Base-by-base conservation (phyloP, 306 rosid species). In the Ziziphus jujuba region DNA sequence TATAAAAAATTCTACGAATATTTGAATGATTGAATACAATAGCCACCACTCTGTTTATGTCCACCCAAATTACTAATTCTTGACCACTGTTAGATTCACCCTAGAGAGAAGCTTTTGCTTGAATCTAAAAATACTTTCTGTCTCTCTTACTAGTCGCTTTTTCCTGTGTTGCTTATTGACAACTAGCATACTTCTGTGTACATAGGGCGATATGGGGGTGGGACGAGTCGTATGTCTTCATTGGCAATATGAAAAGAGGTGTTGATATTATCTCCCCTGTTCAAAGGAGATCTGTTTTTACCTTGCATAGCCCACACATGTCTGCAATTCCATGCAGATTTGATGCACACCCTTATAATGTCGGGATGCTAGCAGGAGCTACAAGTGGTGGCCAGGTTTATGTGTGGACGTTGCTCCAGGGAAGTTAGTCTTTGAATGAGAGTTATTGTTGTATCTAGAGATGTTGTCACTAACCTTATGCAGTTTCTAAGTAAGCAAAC, bases 141-240 rank as follows among this genome's bases (percentile, higher is more conserved):
- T 50, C 55, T 20, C 55, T 20, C 24, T 20, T 11, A 47, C 8
- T 19, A 7, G 17, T 20, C 23, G 17, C 10, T 50, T 15, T 50
- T 9, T 10, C 17, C 19, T 4, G 28, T 36, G 1, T 54, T 61
- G 57, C n/a, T 67, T 17, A 59, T 33, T 51, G 21, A 74, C 20
- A 12, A 24, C 23, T 63, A 15, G 52, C 20, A 22, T 53, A 50
- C 17, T 24, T 48, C 13, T 38, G 66, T 54, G 72, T 66, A 70
- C 28, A 72, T 90, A 93, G 99, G 75, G 97, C 90, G 70, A 88
- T 81, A 73, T 93, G 97, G 99, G 99, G 97, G 4, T 93, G 99
- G 99, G 92, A 88, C 48, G 90, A 88, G 67, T 81, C 87, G 0
- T 38, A 82, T 38, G 28, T 90, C 70, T 90, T 90, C 74, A 51